phyloP scores from a whole-genome alignment of 2,329 filamentous ascomycete species.

The Fusarium humuli region DNA sequence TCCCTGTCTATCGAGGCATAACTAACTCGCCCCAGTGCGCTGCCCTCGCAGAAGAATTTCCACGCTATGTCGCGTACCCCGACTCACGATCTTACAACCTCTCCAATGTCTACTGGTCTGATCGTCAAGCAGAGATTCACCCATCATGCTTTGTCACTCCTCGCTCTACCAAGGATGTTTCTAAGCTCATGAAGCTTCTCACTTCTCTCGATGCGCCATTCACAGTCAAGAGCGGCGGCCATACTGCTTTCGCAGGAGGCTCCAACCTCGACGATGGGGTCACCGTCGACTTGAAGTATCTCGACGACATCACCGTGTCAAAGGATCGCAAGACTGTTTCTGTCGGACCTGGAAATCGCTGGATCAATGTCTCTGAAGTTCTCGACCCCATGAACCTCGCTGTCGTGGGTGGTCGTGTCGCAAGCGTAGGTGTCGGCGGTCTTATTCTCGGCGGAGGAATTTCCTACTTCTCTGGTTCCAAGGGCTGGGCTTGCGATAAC shows the following conservation, averaged over 20 bases:
- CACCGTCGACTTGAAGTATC: constrained; percentile 56
- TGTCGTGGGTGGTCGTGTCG: constrained; percentile 33
- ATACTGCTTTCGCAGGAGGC: constrained; percentile 58
- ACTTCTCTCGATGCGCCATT: constrained; percentile 48
- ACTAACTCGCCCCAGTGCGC: background rate
- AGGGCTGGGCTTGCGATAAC: constrained; percentile 62
- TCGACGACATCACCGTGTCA: constrained; percentile 45
- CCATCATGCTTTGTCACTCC: constrained; percentile 15
- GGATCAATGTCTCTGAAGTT: constrained; percentile 16
- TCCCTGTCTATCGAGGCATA: too few relatives aligned
- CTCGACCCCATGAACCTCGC: constrained; percentile 14
- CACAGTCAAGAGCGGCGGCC: constrained; percentile 64
- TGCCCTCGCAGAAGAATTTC: background rate
- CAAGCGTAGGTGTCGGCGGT: constrained; percentile 50
- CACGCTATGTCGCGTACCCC: background rate
- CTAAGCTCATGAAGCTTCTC: background rate
- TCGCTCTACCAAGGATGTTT: background rate
- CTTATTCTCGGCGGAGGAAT: constrained; percentile 53
- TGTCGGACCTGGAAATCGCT: constrained; percentile 19
- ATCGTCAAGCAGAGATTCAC: constrained; percentile 13
- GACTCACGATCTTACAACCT: constrained; percentile 3
- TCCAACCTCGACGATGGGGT: constrained; percentile 57
- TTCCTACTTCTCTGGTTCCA: constrained; percentile 53
- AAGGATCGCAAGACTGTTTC: constrained; percentile 20
- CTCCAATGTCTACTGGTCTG: constrained; percentile 22